Base-by-base conservation (phyloP, 1,284 basidiomycete genomes). In the Apiotrichum laibachii region DNA sequence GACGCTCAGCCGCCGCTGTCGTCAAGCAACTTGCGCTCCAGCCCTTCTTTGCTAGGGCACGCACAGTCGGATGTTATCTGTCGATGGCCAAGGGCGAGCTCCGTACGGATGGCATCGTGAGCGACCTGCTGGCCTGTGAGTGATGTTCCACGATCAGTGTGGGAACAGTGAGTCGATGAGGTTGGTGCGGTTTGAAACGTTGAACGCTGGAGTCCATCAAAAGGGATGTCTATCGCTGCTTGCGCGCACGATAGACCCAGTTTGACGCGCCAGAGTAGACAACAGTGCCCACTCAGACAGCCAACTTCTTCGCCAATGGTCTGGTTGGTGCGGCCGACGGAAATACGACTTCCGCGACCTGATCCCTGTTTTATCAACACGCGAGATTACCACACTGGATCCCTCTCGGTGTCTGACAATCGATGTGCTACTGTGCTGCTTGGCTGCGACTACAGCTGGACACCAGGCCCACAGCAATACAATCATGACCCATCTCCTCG, bases 51-150 rank as follows among this genome's bases (percentile, higher is more conserved):
- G 49, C 64, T 10, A 56, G 66, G 6, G 74, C 75, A 3, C 61
- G 63, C 37, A 62, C 60, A 1, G 67, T 79, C 0, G 73, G 68
- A 9, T 78, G 76, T 61, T 79, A 79, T 54, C 67, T 78, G 18
- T 69, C 66, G 40, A 79, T 79, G 77, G 57, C 61, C 12, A 66
- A 70, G 48, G 75, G 76, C 0, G 77, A 79, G 62, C 66, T 78
- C 21, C 61, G 67, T n/a, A 79, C 77, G 0, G 56, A 59, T 19
- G 62, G 57, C 6, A 72, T 79, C 7, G 73, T 77, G 2, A 22
- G 62, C 5, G 67, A 75, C 42, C 45, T 77, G 16, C 57, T 79
- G n/a, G 51, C 48, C 6, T 34, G 53, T 49, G 33, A 16, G 62
- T 50, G 37, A 37, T 13, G 10, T 11, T 11, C 3, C 5, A 10